Conservation (phyloP, 2,329 filamentous ascomycete genomes). For the Arthrobotrys conoides region DNA sequence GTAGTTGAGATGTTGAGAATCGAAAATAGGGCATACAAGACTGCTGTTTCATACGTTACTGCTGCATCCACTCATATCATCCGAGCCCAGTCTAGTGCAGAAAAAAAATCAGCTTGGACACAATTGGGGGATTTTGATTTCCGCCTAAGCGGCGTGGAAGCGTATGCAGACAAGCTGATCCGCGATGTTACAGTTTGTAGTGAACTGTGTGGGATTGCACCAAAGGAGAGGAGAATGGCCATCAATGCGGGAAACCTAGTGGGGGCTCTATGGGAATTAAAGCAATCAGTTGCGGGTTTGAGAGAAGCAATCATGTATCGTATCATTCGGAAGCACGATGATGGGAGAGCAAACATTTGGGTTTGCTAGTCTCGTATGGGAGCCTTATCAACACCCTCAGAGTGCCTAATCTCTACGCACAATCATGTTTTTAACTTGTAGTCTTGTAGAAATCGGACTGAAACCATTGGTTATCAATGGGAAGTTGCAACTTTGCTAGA, state of each 20-base stretch:
- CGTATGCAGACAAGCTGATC: conserved; percentile 2
- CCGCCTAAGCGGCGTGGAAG: conserved; percentile 21
- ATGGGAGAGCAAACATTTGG: no score
- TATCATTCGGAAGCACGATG: conserved; percentile 21
- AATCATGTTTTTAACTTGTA: no score
- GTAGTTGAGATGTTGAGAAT: conserved; percentile 18
- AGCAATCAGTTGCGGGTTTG: neutral
- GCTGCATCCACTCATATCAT: conserved; percentile 14
- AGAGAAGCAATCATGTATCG: conserved; percentile 36
- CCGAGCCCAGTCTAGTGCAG: neutral
- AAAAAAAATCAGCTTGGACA: conserved; percentile 3
- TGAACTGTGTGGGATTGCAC: conserved; percentile 1
- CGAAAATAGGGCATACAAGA: conserved; percentile 22
- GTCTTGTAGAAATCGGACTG: no score
- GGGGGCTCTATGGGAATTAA: conserved; percentile 1
- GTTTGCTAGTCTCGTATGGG: no score
- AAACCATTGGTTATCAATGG: no score
- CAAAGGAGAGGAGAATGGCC: conserved; percentile 3
- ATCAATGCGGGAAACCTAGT: conserved; percentile 1
- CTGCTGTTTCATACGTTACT: conserved; percentile 24
- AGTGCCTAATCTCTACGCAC: no score
- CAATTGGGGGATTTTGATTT: conserved; percentile 30
- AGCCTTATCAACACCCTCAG: no score
- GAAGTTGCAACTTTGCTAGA: no score
- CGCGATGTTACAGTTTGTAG: conserved; percentile 18